phyloP scores from a whole-genome alignment of 83 land plant species.

The Thuja plicata region DNA sequence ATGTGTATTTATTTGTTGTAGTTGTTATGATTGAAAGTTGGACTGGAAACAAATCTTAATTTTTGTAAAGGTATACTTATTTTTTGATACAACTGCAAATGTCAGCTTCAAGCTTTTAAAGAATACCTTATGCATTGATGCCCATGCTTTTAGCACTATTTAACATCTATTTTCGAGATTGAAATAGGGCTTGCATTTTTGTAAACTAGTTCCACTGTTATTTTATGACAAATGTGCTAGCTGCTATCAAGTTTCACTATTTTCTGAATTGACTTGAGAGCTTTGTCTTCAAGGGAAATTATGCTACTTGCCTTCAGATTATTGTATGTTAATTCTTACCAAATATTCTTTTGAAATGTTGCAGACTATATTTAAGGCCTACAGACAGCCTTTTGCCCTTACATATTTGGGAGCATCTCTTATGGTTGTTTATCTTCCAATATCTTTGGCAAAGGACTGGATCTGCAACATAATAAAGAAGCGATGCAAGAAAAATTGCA shows the following conservation, averaged over 20 bases:
- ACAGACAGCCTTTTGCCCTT: constrained; percentile 91
- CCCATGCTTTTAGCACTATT: background rate
- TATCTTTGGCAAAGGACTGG: constrained; percentile 75
- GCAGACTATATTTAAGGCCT: constrained; percentile 85
- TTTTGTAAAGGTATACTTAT: background rate
- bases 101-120: background rate
- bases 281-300: background rate
- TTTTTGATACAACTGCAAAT: background rate
- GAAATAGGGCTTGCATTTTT: background rate
- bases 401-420: constrained; percentile 94
- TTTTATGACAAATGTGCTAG: background rate
- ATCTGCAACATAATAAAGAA: constrained; percentile 38
- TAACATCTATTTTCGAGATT: background rate
- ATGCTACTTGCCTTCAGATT: background rate
- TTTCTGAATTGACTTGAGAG: background rate
- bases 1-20: background rate
- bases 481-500: constrained; percentile 24
- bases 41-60: background rate
- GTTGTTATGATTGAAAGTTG: background rate
- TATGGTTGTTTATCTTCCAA: constrained; percentile 89
- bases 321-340: background rate
- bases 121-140: background rate
- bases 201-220: background rate
- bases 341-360: background rate
- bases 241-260: background rate